Evolutionary conservation across 345 rosid genomes (phyloP).

Genomic region (Eucalyptus paniculata): DNA sequence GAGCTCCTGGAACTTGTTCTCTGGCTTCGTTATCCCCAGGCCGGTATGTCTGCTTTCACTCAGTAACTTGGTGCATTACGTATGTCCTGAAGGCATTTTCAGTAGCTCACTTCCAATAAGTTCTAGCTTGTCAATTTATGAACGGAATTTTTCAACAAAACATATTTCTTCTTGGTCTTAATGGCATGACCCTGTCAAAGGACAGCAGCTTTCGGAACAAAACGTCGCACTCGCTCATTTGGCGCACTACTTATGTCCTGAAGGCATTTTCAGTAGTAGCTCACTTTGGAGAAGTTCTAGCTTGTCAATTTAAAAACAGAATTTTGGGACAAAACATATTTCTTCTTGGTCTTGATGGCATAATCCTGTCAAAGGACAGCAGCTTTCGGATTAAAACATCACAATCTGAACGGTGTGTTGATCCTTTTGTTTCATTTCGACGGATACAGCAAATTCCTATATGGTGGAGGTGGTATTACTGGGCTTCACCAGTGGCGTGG

Average conservation of each 20-base stretch:
- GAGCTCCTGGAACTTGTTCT: neutral
- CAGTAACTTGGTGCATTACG: neutral
- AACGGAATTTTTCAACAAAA: neutral
- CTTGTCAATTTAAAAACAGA: neutral
- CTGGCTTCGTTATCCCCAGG: neutral
- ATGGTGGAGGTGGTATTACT: too few species aligned
- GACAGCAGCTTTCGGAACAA: neutral
- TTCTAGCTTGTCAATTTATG: neutral
- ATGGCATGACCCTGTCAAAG: neutral
- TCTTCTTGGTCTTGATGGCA: neutral
- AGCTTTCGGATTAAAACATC: neutral
- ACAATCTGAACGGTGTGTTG: neutral
- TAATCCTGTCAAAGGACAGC: neutral
- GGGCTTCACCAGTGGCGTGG: too few species aligned
- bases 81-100: neutral
- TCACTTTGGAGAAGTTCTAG: neutral
- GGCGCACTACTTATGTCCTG: neutral
- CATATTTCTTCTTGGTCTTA: neutral
- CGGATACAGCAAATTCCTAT: too few species aligned
- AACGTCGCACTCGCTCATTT: neutral
- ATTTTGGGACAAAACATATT: neutral
- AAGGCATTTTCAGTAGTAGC: neutral
- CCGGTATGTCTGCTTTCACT: neutral
- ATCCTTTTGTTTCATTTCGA: neutral
- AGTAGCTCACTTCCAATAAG: neutral